A percentile compares a stretch with the other conserved stretches of the same genome.
phyloP scores from a whole-genome alignment of 192 early-diverging fungal genomes.

The Bifiguratus adelaidae region DNA sequence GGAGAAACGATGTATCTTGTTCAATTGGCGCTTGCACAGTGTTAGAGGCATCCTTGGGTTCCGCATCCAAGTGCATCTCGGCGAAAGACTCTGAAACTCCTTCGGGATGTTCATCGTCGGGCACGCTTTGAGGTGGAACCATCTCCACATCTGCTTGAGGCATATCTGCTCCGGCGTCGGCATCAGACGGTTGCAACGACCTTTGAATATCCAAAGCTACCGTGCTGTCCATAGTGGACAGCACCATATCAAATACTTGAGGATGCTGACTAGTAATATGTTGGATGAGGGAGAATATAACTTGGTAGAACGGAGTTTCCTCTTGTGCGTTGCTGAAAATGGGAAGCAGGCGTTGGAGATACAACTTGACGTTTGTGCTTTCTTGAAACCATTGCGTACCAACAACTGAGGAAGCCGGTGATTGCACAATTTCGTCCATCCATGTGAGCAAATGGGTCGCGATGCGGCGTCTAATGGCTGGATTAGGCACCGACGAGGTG shows the following conservation, averaged over 20 bases:
- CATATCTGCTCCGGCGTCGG: conserved; percentile 1
- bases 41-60: too few relatives aligned
- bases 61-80: too few relatives aligned
- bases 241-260: conserved; percentile 13
- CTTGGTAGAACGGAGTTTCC: conserved; percentile 7
- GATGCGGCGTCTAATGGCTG: conserved; percentile 8
- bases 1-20: too few relatives aligned
- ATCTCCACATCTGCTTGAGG: too few relatives aligned
- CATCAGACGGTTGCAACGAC: too few relatives aligned
- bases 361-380: conserved; percentile 15
- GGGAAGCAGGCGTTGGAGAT: conserved; percentile 11
- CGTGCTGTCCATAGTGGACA: too few relatives aligned
- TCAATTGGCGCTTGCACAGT: too few relatives aligned
- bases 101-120: too few relatives aligned
- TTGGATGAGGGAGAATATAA: conserved; percentile 10
- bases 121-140: too few relatives aligned
- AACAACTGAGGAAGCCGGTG: neutral
- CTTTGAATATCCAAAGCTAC: too few relatives aligned
- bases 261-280: conserved; percentile 14
- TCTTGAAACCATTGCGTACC: conserved; percentile 18
- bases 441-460: conserved; percentile 8
- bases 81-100: too few relatives aligned
- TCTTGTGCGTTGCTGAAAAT: conserved; percentile 4
- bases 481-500: neutral
- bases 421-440: conserved; percentile 17